Evolutionary conservation across 2,329 filamentous ascomycete genomes (phyloP).

Genomic region (Aspergillus pseudotamarii): DNA sequence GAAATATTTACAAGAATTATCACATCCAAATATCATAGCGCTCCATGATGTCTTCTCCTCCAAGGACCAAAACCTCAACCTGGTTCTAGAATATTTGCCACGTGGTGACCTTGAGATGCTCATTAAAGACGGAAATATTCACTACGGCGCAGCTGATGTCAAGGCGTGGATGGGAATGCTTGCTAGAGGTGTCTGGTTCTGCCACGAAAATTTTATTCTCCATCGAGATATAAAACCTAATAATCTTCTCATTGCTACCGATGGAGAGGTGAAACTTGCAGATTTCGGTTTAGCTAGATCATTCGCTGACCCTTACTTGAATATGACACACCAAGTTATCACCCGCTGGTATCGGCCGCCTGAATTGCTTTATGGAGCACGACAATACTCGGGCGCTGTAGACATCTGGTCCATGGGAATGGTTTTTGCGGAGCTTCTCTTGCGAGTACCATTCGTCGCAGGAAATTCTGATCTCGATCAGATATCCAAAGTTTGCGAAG

Average conservation of each 20-base stretch:
- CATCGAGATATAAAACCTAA: conserved; percentile 99
- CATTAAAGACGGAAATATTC: conserved; percentile 81
- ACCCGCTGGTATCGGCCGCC: conserved; percentile 96
- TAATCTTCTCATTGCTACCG: conserved; percentile 90
- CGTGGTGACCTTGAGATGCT: conserved; percentile 94
- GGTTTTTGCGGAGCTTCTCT: conserved; percentile 88
- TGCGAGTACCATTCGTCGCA: conserved; percentile 79
- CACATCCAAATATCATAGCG: conserved; percentile 93
- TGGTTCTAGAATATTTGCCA: conserved; percentile 91
- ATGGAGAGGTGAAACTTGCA: conserved; percentile 91
- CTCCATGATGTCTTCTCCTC: conserved; percentile 91
- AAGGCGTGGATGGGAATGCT: conserved; percentile 99
- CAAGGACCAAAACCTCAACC: conserved; percentile 93
- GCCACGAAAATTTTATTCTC: conserved; percentile 89
- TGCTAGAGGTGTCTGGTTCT: conserved; percentile 90
- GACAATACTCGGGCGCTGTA: conserved; percentile 85
- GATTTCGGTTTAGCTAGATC: conserved; percentile 94
- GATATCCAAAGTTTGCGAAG: conserved; percentile 78
- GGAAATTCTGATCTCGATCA: conserved; percentile 86
- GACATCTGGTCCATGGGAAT: conserved; percentile 93
- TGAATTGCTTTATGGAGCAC: conserved; percentile 87
- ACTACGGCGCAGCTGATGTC: conserved; percentile 85
- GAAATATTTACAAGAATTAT: conserved; percentile 90
- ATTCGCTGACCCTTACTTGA: conserved; percentile 83
- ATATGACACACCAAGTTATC: conserved; percentile 94